Conservation (phyloP, 139 green algal species). For the Closterium sp. region DNA sequence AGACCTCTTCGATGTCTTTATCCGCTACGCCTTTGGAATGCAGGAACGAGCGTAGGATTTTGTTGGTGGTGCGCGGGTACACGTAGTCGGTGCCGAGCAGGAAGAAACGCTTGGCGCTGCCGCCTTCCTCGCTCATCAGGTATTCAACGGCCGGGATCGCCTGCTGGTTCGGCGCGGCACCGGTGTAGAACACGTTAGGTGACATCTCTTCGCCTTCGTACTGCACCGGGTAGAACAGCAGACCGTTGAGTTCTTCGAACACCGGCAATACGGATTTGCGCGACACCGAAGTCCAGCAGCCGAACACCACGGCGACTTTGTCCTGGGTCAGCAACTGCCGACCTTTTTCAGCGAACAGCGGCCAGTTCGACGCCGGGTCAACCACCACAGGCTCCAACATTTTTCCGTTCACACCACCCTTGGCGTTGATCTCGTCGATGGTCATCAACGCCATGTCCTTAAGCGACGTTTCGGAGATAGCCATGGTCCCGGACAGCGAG, state of each 20-base stretch:
- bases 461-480: neutral
- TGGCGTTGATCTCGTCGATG: neutral
- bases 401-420: neutral
- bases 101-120: too few species aligned
- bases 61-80: too few species aligned
- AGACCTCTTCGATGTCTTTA: too few species aligned
- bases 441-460: neutral
- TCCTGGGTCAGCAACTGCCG: neutral
- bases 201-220: too few species aligned
- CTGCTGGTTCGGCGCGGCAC: neutral
- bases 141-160: neutral
- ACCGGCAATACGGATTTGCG: neutral
- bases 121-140: neutral
- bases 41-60: too few species aligned
- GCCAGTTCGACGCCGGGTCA: neutral
- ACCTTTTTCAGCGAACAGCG: neutral
- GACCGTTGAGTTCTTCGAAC: too few species aligned
- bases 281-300: neutral
- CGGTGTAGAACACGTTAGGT: too few species aligned
- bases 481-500: neutral
- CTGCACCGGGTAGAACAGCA: too few species aligned
- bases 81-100: too few species aligned
- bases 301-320: neutral
- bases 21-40: too few species aligned
- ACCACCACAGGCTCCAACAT: neutral